Base-by-base conservation (phyloP, 2,329 filamentous ascomycete genomes). In the Salinomyces thailandicus region DNA sequence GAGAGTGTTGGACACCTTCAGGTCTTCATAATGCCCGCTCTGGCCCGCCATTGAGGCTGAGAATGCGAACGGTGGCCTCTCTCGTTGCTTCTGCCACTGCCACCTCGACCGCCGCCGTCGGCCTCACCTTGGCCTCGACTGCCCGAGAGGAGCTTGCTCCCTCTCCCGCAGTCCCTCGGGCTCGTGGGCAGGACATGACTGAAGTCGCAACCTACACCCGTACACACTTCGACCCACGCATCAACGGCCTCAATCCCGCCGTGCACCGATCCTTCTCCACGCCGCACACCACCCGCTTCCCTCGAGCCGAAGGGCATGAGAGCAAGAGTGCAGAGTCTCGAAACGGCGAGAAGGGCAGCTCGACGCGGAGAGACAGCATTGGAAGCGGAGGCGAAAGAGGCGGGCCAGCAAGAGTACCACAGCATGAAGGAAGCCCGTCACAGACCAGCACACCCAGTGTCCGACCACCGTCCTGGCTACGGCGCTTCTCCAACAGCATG, bases 71-170 rank as follows among this genome's bases (percentile, higher is more conserved):
- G 33, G 45, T 47, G 17, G 35, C 41, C 16, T 40, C 41, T 4
- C 68, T 79, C 51, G 76, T 72, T 72, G 75, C 75, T 52, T 63
- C 74, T 57, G 73, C 73, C 64, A 75, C 73, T 51, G 55, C 60
- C 53, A 64, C 77, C 60, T 73, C 72, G 56, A 67, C 75, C 47
- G 75, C 74, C 47, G 67, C 71, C 38, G 64, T 73, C 39, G 75
- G 75, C 43, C 63, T 55, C 32, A 45, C 45, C 24, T 38, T 55
- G 19, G 49, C 45, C 9, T 26, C 22, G 22, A n/a, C 22, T 35
- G 43, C 42, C 24, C 37, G 37, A 26, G 44, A 49, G 19, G 15
- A 42, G n/a, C 17, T 31, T 14, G 16, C 22, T 29, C 27, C 41
- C 28, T 26, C 36, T 29, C 14, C 41, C 51, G 42, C 28, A 64